Base-by-base conservation (phyloP, 805 yeast species). In the Saccharomycodes ludwigii region DNA sequence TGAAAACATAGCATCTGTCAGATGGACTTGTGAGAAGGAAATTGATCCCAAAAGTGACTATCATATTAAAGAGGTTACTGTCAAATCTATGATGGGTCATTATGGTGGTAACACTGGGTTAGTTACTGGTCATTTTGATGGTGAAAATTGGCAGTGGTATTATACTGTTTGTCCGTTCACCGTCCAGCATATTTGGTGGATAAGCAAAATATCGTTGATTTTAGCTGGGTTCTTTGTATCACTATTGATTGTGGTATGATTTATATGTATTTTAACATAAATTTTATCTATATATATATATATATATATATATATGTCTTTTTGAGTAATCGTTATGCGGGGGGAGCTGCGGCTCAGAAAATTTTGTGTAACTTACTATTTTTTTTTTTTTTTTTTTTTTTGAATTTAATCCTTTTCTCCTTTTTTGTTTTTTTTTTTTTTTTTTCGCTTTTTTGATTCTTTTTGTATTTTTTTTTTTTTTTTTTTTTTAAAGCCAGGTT, bases 171-270 rank as follows among this genome's bases (percentile, higher is more conserved):
- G 98, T 58, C 76, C 85, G 11, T 88, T 88, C 52, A 67, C 70
- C 2, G 71, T 83, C 8, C 96, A 86, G 57, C 96, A 86, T 51
- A 72, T 80, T 32, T 91, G 98, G 98, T 91, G 98, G 98, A 81
- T 69, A 6, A 67, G 94, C 2, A 76, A 81, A 46, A 66, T 76
- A 1, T 43, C 68, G 5, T 50, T 65, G 3, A 35, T 67, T 1
- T 31, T 73, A 8, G 56, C 71, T 0, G 42, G 62, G 0, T 35
- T 69, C 4, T 35, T 65, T 5, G 4, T 24, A 38, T n/a, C n/a
- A n/a, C n/a, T n/a, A n/a, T n/a, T n/a, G n/a, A n/a, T n/a, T n/a
- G n/a, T n/a, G n/a, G n/a, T n/a, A n/a, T n/a, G n/a, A n/a, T n/a
- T n/a, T n/a, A n/a, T n/a, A n/a, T n/a, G n/a, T n/a, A n/a, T n/a